Base-by-base conservation (phyloP, 2,329 filamentous ascomycete species). In the Metarhizium humberi region DNA sequence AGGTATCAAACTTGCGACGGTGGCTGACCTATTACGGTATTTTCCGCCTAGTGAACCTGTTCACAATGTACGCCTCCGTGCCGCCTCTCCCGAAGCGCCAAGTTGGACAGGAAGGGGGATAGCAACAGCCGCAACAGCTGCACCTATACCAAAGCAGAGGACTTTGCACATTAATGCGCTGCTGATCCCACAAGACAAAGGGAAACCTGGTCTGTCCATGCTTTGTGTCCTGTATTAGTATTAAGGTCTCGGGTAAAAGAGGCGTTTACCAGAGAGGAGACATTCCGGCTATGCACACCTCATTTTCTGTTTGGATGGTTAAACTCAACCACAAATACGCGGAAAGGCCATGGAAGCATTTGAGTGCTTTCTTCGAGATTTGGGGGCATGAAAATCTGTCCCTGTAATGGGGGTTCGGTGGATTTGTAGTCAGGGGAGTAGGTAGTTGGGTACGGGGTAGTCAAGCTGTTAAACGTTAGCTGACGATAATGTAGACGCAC, bases 1-100 rank as follows among this genome's bases (percentile, higher is more conserved):
- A 16, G 13, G 48, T 25, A n/a, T 10, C 43, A 8, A 46, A 18
- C 30, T 49, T 20, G 48, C 42, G 40, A 48, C 47, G 43, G 46
- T 52, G 52, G 55, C 52, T 52, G 52, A 14, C 46, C 50, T 50
- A 50, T 34, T 14, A 54, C 49, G 55, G 47, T 54, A 54, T 51
- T 50, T 51, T 54, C 55, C 43, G 55, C 49, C 49, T 45, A 14
- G 16, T 48, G 20, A 36, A 34, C 32, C 43, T 53, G 46, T 49
- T 45, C 25, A 55, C 51, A 50, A 53, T 36, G 42, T 51, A 46
- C 52, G 55, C 55, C 52, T 46, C 51, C 29, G 52, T 48, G 55
- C 55, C 51, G 55, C 55, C 55, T 54, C 55, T 54, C 48, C 52
- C 51, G 55, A 8, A 16, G 38, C 38, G 45, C 50, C 36, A 55